A percentile compares a stretch with the other conserved stretches of the same genome.
phyloP scores from a whole-genome alignment of 2,329 filamentous ascomycete species.

The Thelonectria blattea region DNA sequence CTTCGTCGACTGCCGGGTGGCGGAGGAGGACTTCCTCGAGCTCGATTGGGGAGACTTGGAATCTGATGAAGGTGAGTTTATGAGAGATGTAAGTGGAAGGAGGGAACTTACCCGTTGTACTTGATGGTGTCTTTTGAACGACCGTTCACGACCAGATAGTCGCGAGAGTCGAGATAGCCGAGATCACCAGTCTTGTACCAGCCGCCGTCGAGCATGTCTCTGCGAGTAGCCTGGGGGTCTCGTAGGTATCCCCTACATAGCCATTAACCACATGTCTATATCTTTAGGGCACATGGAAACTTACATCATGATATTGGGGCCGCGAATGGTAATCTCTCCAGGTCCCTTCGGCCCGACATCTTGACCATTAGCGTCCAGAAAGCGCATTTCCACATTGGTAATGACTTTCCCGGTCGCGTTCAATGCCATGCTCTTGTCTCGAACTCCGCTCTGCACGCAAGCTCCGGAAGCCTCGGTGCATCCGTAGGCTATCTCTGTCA shows the following conservation, averaged over 20 bases:
- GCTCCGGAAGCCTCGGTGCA: neutral
- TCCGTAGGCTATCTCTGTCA: neutral
- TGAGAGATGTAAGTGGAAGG: neutral
- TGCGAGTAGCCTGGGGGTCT: neutral
- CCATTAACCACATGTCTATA: neutral
- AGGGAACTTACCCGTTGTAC: neutral
- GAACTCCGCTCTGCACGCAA: neutral
- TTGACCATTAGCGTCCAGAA: neutral
- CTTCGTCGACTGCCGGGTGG: slow-evolving; percentile 9
- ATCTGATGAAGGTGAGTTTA: slow-evolving; percentile 14
- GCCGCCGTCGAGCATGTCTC: neutral
- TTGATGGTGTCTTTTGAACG: slow-evolving; percentile 1
- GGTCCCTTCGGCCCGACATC: neutral
- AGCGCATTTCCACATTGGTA: slow-evolving; percentile 1
- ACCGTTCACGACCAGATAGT: neutral
- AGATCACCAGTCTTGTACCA: neutral
- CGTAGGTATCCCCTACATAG: neutral
- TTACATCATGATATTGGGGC: slow-evolving; percentile 5
- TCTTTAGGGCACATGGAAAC: neutral
- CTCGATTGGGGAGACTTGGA: slow-evolving; percentile 19
- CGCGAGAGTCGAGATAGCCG: neutral
- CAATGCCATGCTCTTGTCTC: neutral
- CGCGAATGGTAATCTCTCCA: neutral
- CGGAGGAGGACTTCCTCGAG: slow-evolving; percentile 15
- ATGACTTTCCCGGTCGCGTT: neutral